Base-by-base conservation (phyloP, 2,329 filamentous ascomycete species). In the Remersonia thermophila region DNA sequence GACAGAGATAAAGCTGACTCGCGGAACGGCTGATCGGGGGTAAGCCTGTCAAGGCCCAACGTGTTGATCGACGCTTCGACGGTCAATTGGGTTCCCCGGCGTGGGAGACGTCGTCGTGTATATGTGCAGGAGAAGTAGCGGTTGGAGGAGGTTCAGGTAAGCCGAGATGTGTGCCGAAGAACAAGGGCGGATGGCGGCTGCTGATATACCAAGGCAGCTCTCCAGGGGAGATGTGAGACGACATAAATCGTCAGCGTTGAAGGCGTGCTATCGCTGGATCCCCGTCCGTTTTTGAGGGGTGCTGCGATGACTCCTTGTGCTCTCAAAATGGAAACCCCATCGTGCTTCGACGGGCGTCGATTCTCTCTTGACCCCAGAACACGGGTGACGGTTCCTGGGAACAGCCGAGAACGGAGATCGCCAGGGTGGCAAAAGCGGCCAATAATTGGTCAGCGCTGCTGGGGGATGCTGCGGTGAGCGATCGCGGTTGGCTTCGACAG, bases 381-480 rank as follows among this genome's bases (percentile, higher is more conserved):
- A 25, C 30, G n/a, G 39, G 34, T n/a, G 23, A 4, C 8, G 29
- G 40, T 42, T 33, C 41, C 36, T 43, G 33, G 41, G 27, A 38
- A 37, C 37, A 45, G 45, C 48, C 48, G 48, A 48, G 47, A 51
- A 48, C 48, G 47, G 48, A 51, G 48, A 49, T 47, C 46, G 38
- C 40, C 41, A 35, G 39, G 35, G 33, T 33, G 33, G 33, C 12
- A 20, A 27, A 3, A 9, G 27, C 28, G 41, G 36, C 48, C 48
- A 51, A 51, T 51, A 43, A 42, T 51, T 42, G 48, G 48, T 47
- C 44, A 49, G 47, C 30, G 43, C 43, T 31, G 27, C 20, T 26
- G 38, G 39, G 5, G 5, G 20, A 23, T 38, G 35, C 35, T 43
- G 34, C 35, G 38, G 33, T 38, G 35, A 37, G 32, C 17, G 37